phyloP scores from a whole-genome alignment of 495 filamentous ascomycete species.

The Pseudotulostoma volvatum region DNA sequence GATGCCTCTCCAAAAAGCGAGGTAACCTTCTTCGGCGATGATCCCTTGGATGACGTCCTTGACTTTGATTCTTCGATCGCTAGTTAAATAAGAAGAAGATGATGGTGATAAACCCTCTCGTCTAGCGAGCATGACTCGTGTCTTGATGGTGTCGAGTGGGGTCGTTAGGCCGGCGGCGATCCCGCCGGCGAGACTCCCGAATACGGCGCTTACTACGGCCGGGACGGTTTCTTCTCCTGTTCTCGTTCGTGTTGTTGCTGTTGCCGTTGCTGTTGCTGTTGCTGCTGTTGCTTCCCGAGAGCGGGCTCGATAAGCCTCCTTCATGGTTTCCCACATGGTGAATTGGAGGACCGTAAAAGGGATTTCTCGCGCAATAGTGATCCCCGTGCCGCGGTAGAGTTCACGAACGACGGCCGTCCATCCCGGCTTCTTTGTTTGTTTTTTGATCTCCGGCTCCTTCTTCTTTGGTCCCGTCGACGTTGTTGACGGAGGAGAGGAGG shows the following conservation, averaged over 20 bases:
- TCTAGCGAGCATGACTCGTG: constrained; percentile 75
- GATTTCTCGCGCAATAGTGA: constrained; percentile 90
- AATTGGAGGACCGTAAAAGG: constrained; percentile 96
- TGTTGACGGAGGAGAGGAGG: no score
- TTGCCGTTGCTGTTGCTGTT: neutral
- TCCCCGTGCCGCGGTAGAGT: constrained; percentile 75
- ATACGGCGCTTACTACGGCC: constrained; percentile 66
- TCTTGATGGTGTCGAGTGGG: constrained; percentile 92
- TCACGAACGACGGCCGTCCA: constrained; percentile 52
- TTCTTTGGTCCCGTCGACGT: no score
- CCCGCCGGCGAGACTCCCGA: constrained; percentile 70
- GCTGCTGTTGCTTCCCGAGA: constrained; percentile 2
- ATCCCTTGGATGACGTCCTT: constrained; percentile 46
- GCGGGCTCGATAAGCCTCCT: constrained; percentile 33
- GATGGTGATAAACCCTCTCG: no score
- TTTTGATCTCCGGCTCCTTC: no score
- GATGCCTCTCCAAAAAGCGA: constrained; percentile 76
- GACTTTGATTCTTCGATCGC: constrained; percentile 32
- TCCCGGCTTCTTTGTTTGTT: constrained; percentile 23
- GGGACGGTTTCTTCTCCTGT: constrained; percentile 34
- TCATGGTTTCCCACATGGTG: constrained; percentile 90
- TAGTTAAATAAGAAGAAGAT: neutral
- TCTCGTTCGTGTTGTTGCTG: constrained; percentile 3
- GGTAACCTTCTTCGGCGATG: constrained; percentile 48
- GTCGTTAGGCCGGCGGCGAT: constrained; percentile 82